Conservation (phyloP, 352 stramenopile species). For the Globisporangium okanoganense region DNA sequence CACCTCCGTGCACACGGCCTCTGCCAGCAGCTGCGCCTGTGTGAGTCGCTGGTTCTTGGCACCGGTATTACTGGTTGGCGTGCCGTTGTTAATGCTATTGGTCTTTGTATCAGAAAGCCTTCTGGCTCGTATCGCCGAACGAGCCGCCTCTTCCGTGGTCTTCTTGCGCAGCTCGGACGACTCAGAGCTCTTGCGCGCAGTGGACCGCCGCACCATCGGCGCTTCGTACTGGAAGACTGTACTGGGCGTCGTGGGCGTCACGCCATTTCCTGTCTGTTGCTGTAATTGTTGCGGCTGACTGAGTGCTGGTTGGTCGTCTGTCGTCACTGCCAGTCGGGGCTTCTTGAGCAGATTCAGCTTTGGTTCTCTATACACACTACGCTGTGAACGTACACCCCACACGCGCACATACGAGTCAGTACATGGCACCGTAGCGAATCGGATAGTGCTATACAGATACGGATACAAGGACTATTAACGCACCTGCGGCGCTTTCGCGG, state of each 20-base stretch:
- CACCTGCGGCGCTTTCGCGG: conserved; percentile 19
- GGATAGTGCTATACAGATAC: neutral
- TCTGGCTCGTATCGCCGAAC: conserved; percentile 30
- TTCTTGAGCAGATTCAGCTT: conserved; percentile 18
- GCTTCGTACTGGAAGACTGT: conserved; percentile 25
- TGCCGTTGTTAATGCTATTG: neutral
- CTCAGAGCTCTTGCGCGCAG: conserved; percentile 50
- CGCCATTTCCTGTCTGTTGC: neutral
- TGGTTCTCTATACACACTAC: conserved; percentile 27
- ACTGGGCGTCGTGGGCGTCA: conserved; percentile 6
- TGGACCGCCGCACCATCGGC: conserved; percentile 54
- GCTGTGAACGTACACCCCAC: neutral
- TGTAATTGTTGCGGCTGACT: neutral
- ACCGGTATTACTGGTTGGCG: conserved; percentile 20
- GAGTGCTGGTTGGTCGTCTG: neutral
- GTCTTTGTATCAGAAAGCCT: conserved; percentile 2
- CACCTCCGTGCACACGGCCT: conserved; percentile 76
- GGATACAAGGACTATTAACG: neutral
- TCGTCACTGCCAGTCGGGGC: conserved; percentile 7
- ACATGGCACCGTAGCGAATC: neutral
- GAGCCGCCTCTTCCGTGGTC: conserved; percentile 50
- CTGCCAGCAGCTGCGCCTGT: conserved; percentile 60
- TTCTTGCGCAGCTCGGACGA: conserved; percentile 55
- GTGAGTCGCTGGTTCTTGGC: conserved; percentile 33
- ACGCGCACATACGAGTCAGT: neutral